Base-by-base conservation (phyloP, 108 stramenopile genomes). In the Skeletonema menzelii region DNA sequence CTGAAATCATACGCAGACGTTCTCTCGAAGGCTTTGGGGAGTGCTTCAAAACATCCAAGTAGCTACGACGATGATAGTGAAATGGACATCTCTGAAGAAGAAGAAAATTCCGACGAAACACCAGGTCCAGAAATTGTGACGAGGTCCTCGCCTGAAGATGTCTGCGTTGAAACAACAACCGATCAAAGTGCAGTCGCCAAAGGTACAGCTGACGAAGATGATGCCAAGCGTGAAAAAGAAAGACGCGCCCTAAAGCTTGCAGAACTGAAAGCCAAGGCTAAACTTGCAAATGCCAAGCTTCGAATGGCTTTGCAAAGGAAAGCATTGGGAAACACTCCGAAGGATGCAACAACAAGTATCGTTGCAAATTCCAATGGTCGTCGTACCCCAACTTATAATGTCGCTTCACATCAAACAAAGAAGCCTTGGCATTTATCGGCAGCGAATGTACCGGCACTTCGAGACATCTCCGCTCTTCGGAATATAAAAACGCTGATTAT, bases 251-350 rank as follows among this genome's bases (percentile, higher is more conserved):
- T 82, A 24, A 75, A 74, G 35, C 80, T 82, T 22, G 80, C 74
- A 24, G 80, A 82, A 22, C 74, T 82, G 7, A 69, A 64, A 37
- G 74, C 80, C 28, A 82, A 82, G 47, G 70, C 73, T 11, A 75
- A 82, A 67, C 65, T 82, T 32, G 74, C 73, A 26, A 55, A 61
- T 38, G 70, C 74, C 1, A 82, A 82, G 38, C 80, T 82, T 10
- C 59, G 74, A 30, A 67, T 82, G 59, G 80, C 74, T 22, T 61
- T 61, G 53, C 60, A 67, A 49, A 65, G 65, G 68, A 66, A 62
- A 37, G 55, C 69, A 1, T 20, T 49, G 10, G 72, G 68, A 5
- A 32, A 59, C 14, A 31, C 24, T 13, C 24, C 55, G 30, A 40
- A 44, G 58, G 30, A 13, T 28, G 40, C 15, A n/a, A n/a, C 15